Evolutionary conservation across 495 filamentous ascomycete species (phyloP).

Genomic region (Cladorrhinum samala): DNA sequence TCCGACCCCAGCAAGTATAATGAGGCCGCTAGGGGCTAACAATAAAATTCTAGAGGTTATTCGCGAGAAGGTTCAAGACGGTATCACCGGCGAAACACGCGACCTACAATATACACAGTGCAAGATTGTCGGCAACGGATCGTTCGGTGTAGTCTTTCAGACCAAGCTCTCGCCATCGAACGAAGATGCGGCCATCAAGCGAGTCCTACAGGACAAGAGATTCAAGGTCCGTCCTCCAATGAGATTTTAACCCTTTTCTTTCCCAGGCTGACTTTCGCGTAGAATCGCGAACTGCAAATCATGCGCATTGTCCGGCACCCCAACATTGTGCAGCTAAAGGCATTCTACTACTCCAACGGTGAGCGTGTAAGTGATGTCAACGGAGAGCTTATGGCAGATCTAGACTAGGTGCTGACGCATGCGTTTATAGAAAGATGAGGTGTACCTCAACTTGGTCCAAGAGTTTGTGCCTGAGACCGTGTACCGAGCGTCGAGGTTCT

Average conservation of each 20-base stretch:
- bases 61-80: constrained; percentile 98
- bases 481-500: constrained; percentile 96
- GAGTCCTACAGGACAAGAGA: constrained; percentile 95
- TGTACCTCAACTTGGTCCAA: constrained; percentile 96
- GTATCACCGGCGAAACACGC: constrained; percentile 87
- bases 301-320: constrained; percentile 99
- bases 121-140: constrained; percentile 99
- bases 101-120: constrained; percentile 98
- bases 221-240: constrained; percentile 68
- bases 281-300: constrained; percentile 99
- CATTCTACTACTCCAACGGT: constrained; percentile 98
- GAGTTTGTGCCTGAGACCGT: constrained; percentile 99
- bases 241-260: background rate
- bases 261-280: constrained; percentile 30
- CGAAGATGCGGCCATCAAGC: constrained; percentile 97
- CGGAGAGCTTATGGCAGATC: background rate
- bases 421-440: constrained; percentile 82
- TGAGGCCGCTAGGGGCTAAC: constrained; percentile 3
- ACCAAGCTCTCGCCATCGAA: constrained; percentile 95
- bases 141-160: constrained; percentile 98
- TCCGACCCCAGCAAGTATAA: background rate
- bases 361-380: constrained; percentile 65
- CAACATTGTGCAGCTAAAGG: constrained; percentile 97
- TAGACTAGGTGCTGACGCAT: background rate
- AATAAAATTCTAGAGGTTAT: constrained; percentile 72